Conservation (phyloP, 148 eudicot species). For the Heliosperma pusillum region DNA sequence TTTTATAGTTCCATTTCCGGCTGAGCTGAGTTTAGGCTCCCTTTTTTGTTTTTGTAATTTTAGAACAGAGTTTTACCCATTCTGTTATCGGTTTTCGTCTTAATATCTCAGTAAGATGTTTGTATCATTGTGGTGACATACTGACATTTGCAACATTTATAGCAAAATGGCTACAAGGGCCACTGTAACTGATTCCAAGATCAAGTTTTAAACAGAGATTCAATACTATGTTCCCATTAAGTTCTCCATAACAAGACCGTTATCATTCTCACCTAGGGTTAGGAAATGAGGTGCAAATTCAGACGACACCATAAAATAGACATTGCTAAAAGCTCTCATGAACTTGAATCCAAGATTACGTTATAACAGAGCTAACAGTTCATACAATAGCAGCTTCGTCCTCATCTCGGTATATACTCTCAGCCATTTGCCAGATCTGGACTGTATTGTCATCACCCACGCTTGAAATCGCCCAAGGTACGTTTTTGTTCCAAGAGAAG, state of each 20-base stretch:
- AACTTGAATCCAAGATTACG: not conserved
- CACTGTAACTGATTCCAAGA: not conserved
- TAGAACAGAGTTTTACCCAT: conserved; percentile 9
- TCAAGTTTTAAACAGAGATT: not conserved
- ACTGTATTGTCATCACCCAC: conserved; percentile 87
- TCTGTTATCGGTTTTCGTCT: not conserved
- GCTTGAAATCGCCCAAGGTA: conserved; percentile 84
- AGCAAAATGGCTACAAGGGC: not conserved
- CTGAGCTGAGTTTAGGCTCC: conserved; percentile 15
- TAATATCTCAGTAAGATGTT: not conserved
- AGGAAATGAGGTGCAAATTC: not conserved
- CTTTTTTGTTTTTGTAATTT: conserved; percentile 15
- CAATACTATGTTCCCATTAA: not conserved
- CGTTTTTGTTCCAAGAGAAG: conserved; percentile 92
- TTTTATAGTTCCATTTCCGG: not conserved
- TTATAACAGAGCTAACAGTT: not conserved
- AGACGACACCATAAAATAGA: not conserved
- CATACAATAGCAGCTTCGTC: conserved; percentile 38
- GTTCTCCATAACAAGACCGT: not conserved
- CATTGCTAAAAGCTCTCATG: not conserved
- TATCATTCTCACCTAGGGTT: not conserved
- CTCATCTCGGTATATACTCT: conserved; percentile 68
- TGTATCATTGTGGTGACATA: not conserved
- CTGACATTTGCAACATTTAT: too few relatives aligned
- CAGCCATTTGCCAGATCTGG: conserved; percentile 92